Percentiles rank a stretch among this genome's conserved stretches.
Evolutionary conservation across 148 eudicot genomes (phyloP).

Genomic region (Salicornia ramosissima): DNA sequence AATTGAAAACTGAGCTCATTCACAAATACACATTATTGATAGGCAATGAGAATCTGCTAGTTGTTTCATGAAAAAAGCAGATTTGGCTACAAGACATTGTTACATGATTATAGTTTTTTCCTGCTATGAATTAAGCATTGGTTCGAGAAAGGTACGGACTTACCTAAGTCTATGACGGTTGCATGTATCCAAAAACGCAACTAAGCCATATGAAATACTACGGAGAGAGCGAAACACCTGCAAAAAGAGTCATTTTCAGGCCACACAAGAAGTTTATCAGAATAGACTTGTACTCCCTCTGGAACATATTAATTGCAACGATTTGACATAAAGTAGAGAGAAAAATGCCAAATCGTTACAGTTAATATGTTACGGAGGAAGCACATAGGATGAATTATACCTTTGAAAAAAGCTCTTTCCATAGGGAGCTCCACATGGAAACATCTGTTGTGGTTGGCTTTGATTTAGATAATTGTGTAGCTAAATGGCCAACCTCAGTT

Average conservation of each 20-base stretch:
- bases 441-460: constrained; percentile 54
- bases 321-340: too few relatives aligned
- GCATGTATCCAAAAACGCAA: constrained; percentile 75
- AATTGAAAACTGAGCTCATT: neutral
- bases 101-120: neutral
- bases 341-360: too few relatives aligned
- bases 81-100: neutral
- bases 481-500: constrained; percentile 19
- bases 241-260: constrained; percentile 14
- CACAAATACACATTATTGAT: neutral
- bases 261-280: too few relatives aligned
- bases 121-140: neutral
- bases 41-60: neutral
- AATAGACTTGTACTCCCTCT: too few relatives aligned
- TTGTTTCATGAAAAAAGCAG: neutral
- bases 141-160: neutral
- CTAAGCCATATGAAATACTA: constrained; percentile 72
- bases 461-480: constrained; percentile 40
- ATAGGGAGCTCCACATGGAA: constrained; percentile 73
- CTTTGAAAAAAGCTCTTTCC: constrained; percentile 88
- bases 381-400: constrained; percentile 26
- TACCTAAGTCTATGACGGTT: constrained; percentile 93
- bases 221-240: constrained; percentile 82
- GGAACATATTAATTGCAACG: too few relatives aligned
- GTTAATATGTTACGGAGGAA: neutral